Base-by-base conservation (phyloP, 345 rosid genomes). In the Eucalyptus cloeziana region DNA sequence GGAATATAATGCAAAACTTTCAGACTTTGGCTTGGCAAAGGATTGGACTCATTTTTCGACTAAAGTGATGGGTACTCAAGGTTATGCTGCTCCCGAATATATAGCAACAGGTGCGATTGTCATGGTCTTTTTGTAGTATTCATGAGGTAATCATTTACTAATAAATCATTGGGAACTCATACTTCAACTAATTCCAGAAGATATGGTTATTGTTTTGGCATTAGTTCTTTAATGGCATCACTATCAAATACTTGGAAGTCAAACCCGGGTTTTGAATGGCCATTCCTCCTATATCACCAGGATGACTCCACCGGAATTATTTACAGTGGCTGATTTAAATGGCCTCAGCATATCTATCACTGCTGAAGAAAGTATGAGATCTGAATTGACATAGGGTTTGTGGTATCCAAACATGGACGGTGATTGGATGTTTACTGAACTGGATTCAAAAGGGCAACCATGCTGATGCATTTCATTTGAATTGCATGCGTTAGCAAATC, bases 21-120 rank as follows among this genome's bases (percentile, higher is more conserved):
- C 95, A 21, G 95, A 95, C 86, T 94, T 95, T 88, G 97, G 97
- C 87, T 92, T 92, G 69, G 96, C 96, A 85, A 95, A 91, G 91
- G 95, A 91, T 85, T 87, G 52, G 45, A 90, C 94, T 80, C 95
- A 95, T 85, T 93, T 93, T 86, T 92, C 95, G 15, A 94, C 97
- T 88, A 92, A 89, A 90, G 92, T 95, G 37, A 58, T 94, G 91
- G 96, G 97, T 27, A 94, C 97, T 88, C 89, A 92, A 33, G 97
- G 97, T 58, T 95, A 94, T 88, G 93, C 94, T 62, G 95, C 95
- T 19, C 97, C 97, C 17, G 95, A 94, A 71, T 95, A 94, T 79
- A 87, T 94, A 47, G 95, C 94, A 43, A 93, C 97, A 91, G 95
- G 97, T 93, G 51, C 60, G 89, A 49, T 27, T 81, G 76, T 19